These are phyloP conservation scores for Halophytophthora polymorphica DNA, from an alignment of 352 stramenopile species.

Conservation along the genomic window DNA sequence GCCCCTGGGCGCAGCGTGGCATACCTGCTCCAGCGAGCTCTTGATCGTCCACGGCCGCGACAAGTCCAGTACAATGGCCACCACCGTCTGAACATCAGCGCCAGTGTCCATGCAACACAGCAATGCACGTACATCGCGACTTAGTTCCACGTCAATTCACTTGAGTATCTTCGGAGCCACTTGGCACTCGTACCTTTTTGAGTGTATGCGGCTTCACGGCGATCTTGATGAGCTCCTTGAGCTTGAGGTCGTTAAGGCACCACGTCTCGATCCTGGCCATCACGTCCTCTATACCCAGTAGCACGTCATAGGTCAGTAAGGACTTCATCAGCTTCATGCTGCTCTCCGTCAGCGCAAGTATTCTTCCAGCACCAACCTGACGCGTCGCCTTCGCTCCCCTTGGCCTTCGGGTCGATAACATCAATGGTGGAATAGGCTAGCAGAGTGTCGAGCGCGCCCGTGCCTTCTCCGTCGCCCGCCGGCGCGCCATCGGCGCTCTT, in stretches of 20 bases:
- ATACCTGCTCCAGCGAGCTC: constrained; percentile 59
- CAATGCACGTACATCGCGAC: background rate
- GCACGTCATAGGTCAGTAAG: too few species aligned
- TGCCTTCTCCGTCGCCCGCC: constrained; percentile 1
- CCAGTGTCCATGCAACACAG: background rate
- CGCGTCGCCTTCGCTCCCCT: constrained; percentile 41
- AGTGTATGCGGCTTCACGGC: constrained; percentile 57
- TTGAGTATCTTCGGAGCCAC: too few species aligned
- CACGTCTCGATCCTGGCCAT: constrained; percentile 76
- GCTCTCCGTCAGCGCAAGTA: too few species aligned
- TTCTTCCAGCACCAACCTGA: constrained; percentile 24
- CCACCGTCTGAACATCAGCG: constrained; percentile 45
- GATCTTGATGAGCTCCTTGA: constrained; percentile 69
- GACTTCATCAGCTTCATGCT: too few species aligned
- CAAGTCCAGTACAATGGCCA: constrained; percentile 65
- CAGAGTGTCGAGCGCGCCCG: constrained; percentile 38
- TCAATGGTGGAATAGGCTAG: constrained; percentile 63
- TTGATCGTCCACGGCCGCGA: constrained; percentile 83
- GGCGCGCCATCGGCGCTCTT: constrained; percentile 5
- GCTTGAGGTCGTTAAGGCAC: constrained; percentile 66
- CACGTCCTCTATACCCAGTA: constrained; percentile 47
- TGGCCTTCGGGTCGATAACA: constrained; percentile 61
- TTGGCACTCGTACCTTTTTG: constrained; percentile 26
- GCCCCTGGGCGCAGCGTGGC: too few species aligned
- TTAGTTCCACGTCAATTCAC: too few species aligned